phyloP scores from a whole-genome alignment of 805 yeast species.

The Blastobotrys americana region DNA sequence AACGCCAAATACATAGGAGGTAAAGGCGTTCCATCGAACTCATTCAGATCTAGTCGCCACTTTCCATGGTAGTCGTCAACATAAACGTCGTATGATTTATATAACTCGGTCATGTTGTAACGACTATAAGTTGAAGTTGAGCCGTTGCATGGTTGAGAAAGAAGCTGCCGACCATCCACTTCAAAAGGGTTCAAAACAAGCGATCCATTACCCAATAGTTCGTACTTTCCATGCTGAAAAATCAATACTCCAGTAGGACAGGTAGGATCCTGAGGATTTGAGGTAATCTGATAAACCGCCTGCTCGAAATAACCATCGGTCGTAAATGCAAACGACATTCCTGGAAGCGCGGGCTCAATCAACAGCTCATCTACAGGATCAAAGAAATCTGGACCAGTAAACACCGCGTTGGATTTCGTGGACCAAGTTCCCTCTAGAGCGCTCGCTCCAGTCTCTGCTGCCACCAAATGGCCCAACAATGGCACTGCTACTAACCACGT shows the following conservation, averaged over 20 bases:
- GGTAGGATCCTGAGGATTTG: conserved; percentile 48
- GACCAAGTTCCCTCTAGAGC: conserved; percentile 84
- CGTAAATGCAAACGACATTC: conserved; percentile 87
- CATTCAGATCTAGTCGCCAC: conserved; percentile 62
- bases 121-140: conserved; percentile 51
- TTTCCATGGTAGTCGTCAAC: conserved; percentile 82
- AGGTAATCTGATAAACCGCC: conserved; percentile 70
- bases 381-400: conserved; percentile 92
- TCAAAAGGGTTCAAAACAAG: conserved; percentile 62
- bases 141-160: conserved; percentile 80
- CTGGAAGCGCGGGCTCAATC: conserved; percentile 94
- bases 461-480: not conserved
- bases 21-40: conserved; percentile 63
- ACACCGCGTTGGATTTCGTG: conserved; percentile 85
- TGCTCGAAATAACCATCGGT: conserved; percentile 87
- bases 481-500: not conserved
- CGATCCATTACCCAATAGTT: conserved; percentile 51
- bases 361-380: conserved; percentile 94
- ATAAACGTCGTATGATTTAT: conserved; percentile 48
- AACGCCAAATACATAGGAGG: conserved; percentile 90
- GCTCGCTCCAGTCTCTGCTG: conserved; percentile 1
- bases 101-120: conserved; percentile 60
- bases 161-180: conserved; percentile 88
- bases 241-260: conserved; percentile 80
- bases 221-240: conserved; percentile 85